Evolutionary conservation across 192 early-diverging fungal genomes (phyloP).

Genomic region (Podochytrium sp.): DNA sequence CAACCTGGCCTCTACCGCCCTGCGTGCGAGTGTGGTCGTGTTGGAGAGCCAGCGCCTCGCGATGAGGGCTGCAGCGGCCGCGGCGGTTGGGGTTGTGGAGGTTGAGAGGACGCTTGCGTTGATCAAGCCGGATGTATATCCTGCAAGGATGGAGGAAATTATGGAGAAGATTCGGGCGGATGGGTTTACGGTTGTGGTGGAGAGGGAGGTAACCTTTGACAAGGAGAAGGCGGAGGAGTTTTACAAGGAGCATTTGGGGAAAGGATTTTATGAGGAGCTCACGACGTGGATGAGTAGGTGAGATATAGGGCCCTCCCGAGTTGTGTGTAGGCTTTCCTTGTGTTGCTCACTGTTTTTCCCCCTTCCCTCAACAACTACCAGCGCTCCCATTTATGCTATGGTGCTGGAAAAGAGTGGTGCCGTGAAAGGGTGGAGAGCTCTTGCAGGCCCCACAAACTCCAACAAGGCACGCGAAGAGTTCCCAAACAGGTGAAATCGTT

Average conservation of each 20-base stretch:
- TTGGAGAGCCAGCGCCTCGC: constrained; percentile 2
- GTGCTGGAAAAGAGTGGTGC: constrained; percentile 57
- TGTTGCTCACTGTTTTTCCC: constrained; percentile 25
- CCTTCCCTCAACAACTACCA: constrained; percentile 11
- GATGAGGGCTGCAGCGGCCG: not conserved
- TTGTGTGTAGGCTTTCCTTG: not conserved
- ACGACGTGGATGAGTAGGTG: constrained; percentile 45
- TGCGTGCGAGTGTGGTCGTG: constrained; percentile 14
- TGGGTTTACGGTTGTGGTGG: constrained; percentile 35
- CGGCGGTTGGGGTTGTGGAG: not conserved
- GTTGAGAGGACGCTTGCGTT: constrained; percentile 51
- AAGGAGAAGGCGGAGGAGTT: constrained; percentile 47
- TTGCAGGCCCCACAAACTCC: constrained; percentile 63
- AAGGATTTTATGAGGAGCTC: constrained; percentile 44
- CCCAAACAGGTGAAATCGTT: constrained; percentile 44
- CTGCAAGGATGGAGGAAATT: constrained; percentile 50
- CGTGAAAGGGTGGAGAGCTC: constrained; percentile 56
- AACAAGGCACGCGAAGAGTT: constrained; percentile 58
- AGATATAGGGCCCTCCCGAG: not conserved
- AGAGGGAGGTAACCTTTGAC: constrained; percentile 36
- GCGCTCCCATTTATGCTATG: constrained; percentile 60
- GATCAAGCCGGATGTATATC: constrained; percentile 61
- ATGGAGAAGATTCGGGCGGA: constrained; percentile 29
- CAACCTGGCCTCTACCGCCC: not conserved
- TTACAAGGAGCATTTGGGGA: constrained; percentile 51